These are phyloP conservation scores for Coelastrella sp. DNA, from an alignment of 139 green algal genomes.

Conservation along the genomic window DNA sequence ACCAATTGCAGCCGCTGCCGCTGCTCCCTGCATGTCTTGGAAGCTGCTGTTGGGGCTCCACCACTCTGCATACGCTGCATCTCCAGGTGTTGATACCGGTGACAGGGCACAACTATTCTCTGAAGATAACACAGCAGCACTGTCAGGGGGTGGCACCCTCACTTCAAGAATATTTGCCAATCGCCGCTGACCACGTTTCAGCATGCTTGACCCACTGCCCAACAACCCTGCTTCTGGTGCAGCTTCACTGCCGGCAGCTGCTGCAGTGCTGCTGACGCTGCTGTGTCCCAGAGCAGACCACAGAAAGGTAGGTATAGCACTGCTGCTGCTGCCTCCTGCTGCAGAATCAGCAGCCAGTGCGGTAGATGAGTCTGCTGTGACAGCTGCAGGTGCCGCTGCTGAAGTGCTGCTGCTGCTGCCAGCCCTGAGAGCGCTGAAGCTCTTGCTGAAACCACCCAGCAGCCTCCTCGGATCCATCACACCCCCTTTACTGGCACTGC, in stretches of 20 bases:
- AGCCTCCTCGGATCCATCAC: constrained; percentile 10
- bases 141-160: constrained; percentile 13
- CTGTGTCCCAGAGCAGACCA: constrained; percentile 9
- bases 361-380: not conserved
- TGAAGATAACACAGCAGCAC: not conserved
- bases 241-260: not conserved
- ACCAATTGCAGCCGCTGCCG: not conserved
- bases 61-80: constrained; percentile 39
- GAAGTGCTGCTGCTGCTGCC: constrained; percentile 19
- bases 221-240: constrained; percentile 11
- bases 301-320: constrained; percentile 27
- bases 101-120: constrained; percentile 14
- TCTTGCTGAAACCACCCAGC: constrained; percentile 25
- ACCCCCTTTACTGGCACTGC: constrained; percentile 8
- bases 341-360: not conserved
- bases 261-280: not conserved
- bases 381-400: not conserved
- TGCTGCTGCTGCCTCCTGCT: not conserved
- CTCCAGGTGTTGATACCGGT: constrained; percentile 9
- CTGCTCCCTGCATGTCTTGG: not conserved
- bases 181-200: not conserved
- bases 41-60: constrained; percentile 32
- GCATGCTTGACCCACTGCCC: not conserved
- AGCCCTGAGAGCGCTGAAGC: not conserved
- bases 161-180: constrained; percentile 22